phyloP scores from a whole-genome alignment of 345 rosid species.

The Ceriops decandra region DNA sequence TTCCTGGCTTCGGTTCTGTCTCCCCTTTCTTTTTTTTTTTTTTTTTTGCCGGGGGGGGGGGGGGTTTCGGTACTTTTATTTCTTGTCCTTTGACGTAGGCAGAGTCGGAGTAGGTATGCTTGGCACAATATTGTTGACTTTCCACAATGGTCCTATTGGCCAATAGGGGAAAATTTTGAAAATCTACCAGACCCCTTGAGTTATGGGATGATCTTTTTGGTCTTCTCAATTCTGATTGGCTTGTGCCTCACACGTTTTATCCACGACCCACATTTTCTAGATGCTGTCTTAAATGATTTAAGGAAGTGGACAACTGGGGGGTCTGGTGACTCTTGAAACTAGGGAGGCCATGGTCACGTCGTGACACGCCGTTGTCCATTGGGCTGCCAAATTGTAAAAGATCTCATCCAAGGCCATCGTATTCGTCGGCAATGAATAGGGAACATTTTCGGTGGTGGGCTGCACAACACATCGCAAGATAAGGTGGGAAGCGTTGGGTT shows the following conservation, averaged over 20 bases:
- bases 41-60: neutral
- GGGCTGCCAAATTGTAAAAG: neutral
- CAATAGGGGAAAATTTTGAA: neutral
- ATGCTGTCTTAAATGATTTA: too few species aligned
- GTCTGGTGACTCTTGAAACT: too few species aligned
- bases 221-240: conserved; percentile 53
- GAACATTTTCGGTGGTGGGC: too few species aligned
- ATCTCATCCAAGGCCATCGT: too few species aligned
- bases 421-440: neutral
- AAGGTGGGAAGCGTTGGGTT: conserved; percentile 14
- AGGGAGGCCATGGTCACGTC: conserved; percentile 8
- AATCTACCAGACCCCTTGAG: neutral
- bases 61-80: neutral
- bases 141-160: conserved; percentile 8
- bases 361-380: conserved; percentile 20
- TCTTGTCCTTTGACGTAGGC: neutral
- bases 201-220: conserved; percentile 13
- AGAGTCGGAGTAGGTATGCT: conserved; percentile 7
- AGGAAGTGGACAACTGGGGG: too few species aligned
- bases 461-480: neutral
- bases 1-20: neutral
- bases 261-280: conserved; percentile 39
- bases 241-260: conserved; percentile 51
- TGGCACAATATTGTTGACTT: conserved; percentile 16
- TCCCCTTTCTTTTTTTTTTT: neutral